Conservation (phyloP, 225 moss, liverwort and hornwort genomes). For the Takakia lepidozioides region DNA sequence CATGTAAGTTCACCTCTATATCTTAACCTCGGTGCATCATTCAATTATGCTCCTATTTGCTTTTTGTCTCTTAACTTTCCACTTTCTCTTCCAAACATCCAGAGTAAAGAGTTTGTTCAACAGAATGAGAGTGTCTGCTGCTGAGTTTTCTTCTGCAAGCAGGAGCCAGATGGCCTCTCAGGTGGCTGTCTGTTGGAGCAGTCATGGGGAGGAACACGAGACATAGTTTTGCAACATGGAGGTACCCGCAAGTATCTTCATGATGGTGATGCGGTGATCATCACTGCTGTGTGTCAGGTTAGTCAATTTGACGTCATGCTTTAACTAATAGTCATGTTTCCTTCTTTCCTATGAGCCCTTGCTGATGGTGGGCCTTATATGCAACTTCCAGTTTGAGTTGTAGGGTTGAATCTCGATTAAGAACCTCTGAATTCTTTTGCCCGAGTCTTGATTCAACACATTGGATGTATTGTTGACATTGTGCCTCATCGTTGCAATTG, state of each 20-base stretch:
- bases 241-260: conserved; percentile 62
- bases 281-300: conserved; percentile 75
- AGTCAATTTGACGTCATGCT: not conserved
- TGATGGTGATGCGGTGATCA: conserved; percentile 77
- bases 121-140: too few species aligned
- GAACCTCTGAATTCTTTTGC: too few species aligned
- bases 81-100: too few species aligned
- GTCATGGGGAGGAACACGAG: conserved; percentile 63
- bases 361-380: too few species aligned
- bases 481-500: too few species aligned
- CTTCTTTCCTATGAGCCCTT: not conserved
- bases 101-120: too few species aligned
- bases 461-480: too few species aligned
- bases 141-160: conserved; percentile 4
- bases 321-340: not conserved
- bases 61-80: too few species aligned
- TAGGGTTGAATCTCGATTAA: not conserved
- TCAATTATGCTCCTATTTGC: too few species aligned
- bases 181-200: conserved; percentile 79
- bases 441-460: too few species aligned
- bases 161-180: conserved; percentile 62
- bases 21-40: too few species aligned
- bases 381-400: too few species aligned
- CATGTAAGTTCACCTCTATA: conserved; percentile 41
- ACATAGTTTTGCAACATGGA: conserved; percentile 56